phyloP scores from a whole-genome alignment of 2,329 filamentous ascomycete genomes.

The Fusarium sp. region DNA sequence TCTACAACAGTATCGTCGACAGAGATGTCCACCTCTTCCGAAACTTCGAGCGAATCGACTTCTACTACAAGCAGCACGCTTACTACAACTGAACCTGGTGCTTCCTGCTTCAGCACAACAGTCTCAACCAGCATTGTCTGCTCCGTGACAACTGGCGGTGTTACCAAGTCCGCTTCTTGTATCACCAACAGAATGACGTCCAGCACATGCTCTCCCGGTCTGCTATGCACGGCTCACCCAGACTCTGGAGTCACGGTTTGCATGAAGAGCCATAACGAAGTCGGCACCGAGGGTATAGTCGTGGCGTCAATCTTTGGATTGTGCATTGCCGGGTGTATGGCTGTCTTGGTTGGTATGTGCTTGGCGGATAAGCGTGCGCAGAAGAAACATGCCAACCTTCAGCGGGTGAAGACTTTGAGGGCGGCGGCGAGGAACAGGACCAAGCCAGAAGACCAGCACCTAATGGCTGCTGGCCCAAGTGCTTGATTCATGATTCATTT shows the following conservation, averaged over 20 bases:
- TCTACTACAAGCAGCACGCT: conserved; percentile 3
- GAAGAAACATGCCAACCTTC: conserved; percentile 14
- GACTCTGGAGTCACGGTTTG: conserved; percentile 20
- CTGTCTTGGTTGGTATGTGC: conserved; percentile 9
- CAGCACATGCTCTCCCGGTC: conserved; percentile 19
- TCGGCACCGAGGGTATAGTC: conserved; percentile 23
- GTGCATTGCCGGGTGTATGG: conserved; percentile 16
- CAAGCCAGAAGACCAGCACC: neutral
- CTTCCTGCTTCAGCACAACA: conserved; percentile 28
- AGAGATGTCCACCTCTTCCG: neutral
- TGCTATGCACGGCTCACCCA: conserved; percentile 20
- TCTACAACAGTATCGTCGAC: neutral
- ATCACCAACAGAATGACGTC: conserved; percentile 26
- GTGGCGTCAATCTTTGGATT: conserved; percentile 11
- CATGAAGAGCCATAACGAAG: conserved; percentile 15
- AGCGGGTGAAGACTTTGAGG: conserved; percentile 13
- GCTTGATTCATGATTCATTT: no score
- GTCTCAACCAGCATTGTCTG: conserved; percentile 25
- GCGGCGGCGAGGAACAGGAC: neutral
- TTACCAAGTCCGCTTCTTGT: conserved; percentile 16
- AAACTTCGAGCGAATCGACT: neutral
- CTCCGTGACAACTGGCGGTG: conserved; percentile 22
- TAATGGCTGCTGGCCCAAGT: no score
- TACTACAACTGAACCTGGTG: conserved; percentile 1
- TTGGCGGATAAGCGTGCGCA: conserved; percentile 7